Evolutionary conservation across 202 grass and related monocot species (phyloP).

Genomic region (Cymbopogon flexuosus): DNA sequence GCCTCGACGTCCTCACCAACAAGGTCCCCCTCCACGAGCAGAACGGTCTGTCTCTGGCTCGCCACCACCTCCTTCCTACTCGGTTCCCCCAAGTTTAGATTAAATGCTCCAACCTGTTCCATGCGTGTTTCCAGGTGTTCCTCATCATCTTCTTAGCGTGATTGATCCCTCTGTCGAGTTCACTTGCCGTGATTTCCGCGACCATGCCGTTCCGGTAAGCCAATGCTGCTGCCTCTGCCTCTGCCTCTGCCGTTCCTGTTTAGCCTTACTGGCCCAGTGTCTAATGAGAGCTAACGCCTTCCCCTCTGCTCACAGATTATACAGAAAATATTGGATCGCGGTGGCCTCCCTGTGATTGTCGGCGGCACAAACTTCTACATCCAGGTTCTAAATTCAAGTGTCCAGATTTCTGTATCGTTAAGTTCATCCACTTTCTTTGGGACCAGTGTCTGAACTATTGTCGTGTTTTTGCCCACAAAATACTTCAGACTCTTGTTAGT

Average conservation of each 20-base stretch:
- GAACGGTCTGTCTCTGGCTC: conserved; percentile 57
- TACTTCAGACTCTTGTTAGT: conserved; percentile 58
- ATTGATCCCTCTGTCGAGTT: too few species aligned
- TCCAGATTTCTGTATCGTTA: background rate
- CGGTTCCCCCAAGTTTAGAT: background rate
- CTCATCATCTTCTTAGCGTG: too few species aligned
- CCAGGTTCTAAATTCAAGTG: conserved; percentile 41
- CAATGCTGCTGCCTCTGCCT: too few species aligned
- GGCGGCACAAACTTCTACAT: conserved; percentile 97
- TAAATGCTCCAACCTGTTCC: background rate
- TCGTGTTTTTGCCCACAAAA: background rate
- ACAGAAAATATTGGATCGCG: conserved; percentile 56
- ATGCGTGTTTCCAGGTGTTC: background rate
- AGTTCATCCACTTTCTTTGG: background rate
- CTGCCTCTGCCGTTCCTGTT: too few species aligned
- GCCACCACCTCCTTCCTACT: background rate
- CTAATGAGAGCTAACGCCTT: background rate
- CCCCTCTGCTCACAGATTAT: conserved; percentile 52
- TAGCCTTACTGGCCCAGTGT: background rate
- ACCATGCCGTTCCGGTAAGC: too few species aligned
- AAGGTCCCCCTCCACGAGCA: conserved; percentile 67
- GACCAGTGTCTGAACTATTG: background rate
- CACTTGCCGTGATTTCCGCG: too few species aligned
- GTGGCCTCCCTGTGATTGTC: conserved; percentile 80
- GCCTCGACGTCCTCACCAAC: conserved; percentile 85